A percentile compares a stretch with the other conserved stretches of the same genome.
These are phyloP conservation scores for Trichoderma guizhouense DNA, from an alignment of 2,329 filamentous ascomycete genomes.

Conservation along the genomic window DNA sequence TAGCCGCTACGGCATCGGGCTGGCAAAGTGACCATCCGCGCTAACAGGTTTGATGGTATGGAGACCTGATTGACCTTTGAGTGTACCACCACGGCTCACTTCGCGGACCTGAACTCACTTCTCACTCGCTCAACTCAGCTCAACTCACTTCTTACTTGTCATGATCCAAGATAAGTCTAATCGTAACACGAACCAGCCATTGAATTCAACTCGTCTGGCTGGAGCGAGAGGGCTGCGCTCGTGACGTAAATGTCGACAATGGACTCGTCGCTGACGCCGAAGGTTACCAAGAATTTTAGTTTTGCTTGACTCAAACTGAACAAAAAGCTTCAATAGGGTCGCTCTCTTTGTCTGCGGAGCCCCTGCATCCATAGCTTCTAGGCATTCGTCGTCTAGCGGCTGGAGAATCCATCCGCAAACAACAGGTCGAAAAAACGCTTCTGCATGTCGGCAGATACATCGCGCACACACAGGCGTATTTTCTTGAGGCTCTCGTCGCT, in stretches of 20 bases:
- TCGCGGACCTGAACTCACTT: not conserved
- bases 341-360: not conserved
- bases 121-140: not conserved
- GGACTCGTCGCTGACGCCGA: not conserved
- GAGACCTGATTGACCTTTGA: too few relatives aligned
- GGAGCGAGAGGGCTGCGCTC: not conserved
- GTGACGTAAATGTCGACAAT: slow-evolving; percentile 7
- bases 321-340: not conserved
- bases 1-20: not conserved
- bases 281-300: not conserved
- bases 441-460: not conserved
- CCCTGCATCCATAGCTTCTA: not conserved
- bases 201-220: not conserved
- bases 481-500: not conserved
- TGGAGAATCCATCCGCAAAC: not conserved
- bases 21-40: not conserved
- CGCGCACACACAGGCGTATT: not conserved
- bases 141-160: not conserved
- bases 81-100: too few relatives aligned
- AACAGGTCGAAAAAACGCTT: not conserved
- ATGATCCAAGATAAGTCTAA: not conserved
- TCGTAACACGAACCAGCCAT: not conserved
- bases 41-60: not conserved
- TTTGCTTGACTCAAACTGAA: not conserved
- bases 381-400: not conserved